Evolutionary conservation across 2,329 filamentous ascomycete species (phyloP), one percentile per base, ranked within the genome.

Genomic region (Fusarium sacchari): DNA sequence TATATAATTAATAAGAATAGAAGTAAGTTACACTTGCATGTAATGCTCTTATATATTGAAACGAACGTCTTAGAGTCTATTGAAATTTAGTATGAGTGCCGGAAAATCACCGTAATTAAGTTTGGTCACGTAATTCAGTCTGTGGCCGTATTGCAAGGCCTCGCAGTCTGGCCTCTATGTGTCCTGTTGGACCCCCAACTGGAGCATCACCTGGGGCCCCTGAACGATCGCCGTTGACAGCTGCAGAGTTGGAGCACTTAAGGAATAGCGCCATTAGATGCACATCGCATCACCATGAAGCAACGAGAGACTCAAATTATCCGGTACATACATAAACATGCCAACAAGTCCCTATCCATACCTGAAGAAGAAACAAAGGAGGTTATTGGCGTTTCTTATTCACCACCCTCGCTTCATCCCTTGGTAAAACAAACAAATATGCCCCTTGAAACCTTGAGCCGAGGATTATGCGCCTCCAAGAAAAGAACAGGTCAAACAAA

Each of bases 381-480:
- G 36, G 20, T 13, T 30, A 39, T 46, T 24, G 13, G 0, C 13
- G 18, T 47, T 24, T 59, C 36, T 55, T 57, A 52, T 58, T 63
- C 24, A 67, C 46, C 46, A 50, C 37, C 61, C 43, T 57, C 58
- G 32, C 34, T 34, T 52, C 36, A 36, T 43, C 46, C 44, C 53
- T 62, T 72, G 53, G 49, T 40, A 52, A 43, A 63, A 63, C 61
- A 50, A 30, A 61, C 44, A 67, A 36, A 55, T 50, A 61, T 39
- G 43, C 58, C 62, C 58, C 57, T 64, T 73, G 66, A 76, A 68
- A 74, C 59, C 49, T 59, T 68, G 53, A 76, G 70, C 76, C 76
- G 76, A 77, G 66, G 76, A 77, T 77, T 77, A 77, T 76, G 76
- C 76, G 76, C 60, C 47, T 53, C 34, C 12, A 24, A 42, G 50